Percentiles rank a stretch among this genome's conserved stretches.
phyloP scores from a whole-genome alignment of 148 eudicot species.

The Camellia sinensis region DNA sequence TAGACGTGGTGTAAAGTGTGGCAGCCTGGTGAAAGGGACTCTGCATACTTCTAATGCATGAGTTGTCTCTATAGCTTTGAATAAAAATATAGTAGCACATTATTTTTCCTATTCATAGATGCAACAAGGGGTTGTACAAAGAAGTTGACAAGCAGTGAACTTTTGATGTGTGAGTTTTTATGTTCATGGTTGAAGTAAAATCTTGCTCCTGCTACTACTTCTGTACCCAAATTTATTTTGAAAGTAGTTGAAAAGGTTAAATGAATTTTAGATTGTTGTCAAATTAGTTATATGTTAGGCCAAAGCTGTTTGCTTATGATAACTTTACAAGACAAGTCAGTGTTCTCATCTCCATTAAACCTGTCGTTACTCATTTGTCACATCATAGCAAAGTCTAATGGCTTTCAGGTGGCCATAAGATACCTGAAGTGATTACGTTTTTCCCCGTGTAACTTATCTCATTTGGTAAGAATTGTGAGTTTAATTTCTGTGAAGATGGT shows the following conservation, averaged over 20 bases:
- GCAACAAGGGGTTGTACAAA: not conserved
- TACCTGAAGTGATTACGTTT: not conserved
- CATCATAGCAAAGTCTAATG: not conserved
- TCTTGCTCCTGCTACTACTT: not conserved
- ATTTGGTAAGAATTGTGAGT: not conserved
- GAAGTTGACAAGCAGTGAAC: not conserved
- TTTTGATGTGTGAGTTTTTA: not conserved
- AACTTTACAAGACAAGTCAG: not conserved
- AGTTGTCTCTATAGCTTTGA: not conserved
- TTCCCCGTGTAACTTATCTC: not conserved
- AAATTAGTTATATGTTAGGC: not conserved
- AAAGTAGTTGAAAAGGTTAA: not conserved
- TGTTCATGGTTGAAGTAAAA: not conserved
- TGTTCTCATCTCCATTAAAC: not conserved
- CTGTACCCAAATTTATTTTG: too few species aligned
- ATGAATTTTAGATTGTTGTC: not conserved
- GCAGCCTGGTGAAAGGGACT: not conserved
- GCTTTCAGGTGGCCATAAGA: not conserved
- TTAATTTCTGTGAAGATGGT: not conserved
- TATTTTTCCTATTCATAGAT: not conserved
- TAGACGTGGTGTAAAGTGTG: not conserved
- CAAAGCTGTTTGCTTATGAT: not conserved
- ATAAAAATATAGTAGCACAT: not conserved
- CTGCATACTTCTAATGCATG: not conserved
- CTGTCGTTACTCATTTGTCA: not conserved